Base-by-base conservation (phyloP, 2,329 filamentous ascomycete species). In the Xylaria multiplex region DNA sequence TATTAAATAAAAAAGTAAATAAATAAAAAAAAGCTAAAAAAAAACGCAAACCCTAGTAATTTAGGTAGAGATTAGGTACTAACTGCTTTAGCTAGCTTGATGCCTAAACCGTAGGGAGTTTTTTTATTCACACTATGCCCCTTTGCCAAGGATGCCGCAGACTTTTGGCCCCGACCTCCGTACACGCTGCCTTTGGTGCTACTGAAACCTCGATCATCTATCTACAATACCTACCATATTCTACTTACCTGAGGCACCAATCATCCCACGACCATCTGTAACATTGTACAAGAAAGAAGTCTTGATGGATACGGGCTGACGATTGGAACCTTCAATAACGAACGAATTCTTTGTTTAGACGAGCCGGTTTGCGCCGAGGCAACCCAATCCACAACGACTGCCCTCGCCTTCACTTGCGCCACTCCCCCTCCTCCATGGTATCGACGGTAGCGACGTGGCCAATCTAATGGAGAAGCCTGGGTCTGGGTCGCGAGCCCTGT, bases 401-500 rank as follows among this genome's bases (percentile, higher is more conserved):
- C 40, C 27, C 35, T 37, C 11, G 6, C 35, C 8, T 13, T 37
- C 8, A 37, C 35, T 13, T 9, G 35, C 16, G 32, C 50, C 30
- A 11, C 32, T 32, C 37, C 49, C 45, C 46, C 63, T 67, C 65
- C 19, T 19, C 19, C 19, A 19, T 19, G 19, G 58, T 60, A 53
- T 60, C 42, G 56, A 45, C 59, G 40, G 69, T 64, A 68, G 27
- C 68, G 69, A 67, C 69, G 68, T 70, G 68, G 73, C 62, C 70
- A 70, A 74, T 37, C 61, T 53, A 59, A 82, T 82, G 80, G 81
- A 83, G 76, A 78, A 80, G 72, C 73, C 73, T 66, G 77, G 76
- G 65, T 81, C 81, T 68, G 84, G 83, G 66, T 85, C 87, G 72
- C 86, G 89, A 80, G 85, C 89, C 71, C 85, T 94, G 76, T 95